Conservation (phyloP, 257 asterid species). For the Hygrophila difformis region DNA sequence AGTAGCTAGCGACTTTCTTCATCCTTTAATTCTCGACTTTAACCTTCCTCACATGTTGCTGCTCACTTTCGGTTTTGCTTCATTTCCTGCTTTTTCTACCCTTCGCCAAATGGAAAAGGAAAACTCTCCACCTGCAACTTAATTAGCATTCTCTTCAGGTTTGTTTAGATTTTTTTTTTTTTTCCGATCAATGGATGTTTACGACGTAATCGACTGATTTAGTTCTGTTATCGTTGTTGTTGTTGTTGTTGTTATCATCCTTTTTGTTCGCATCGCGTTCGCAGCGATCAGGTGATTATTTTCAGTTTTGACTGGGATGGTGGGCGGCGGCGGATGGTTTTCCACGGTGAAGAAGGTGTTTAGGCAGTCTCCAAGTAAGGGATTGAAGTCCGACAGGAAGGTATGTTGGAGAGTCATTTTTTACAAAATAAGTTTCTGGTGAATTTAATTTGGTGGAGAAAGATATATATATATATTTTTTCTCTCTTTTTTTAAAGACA, state of each 20-base stretch:
- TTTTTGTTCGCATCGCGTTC: too few species aligned
- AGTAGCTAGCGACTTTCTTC: conserved; percentile 12
- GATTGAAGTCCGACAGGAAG: conserved; percentile 45
- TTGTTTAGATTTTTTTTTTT: too few species aligned
- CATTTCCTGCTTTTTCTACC: too few species aligned
- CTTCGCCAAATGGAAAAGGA: too few species aligned
- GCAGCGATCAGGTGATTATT: conserved; percentile 1
- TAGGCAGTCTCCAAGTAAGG: conserved; percentile 48
- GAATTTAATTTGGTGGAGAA: background rate
- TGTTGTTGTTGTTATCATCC: too few species aligned
- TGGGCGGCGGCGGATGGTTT: conserved; percentile 65
- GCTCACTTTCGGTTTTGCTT: conserved; percentile 5
- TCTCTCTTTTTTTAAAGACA: too few species aligned
- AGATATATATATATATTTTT: too few species aligned
- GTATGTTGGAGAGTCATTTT: conserved; percentile 23
- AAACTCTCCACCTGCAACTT: too few species aligned
- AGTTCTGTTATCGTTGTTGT: too few species aligned
- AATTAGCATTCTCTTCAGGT: too few species aligned
- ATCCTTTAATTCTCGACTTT: conserved; percentile 19
- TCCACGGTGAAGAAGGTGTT: conserved; percentile 70
- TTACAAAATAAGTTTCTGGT: background rate
- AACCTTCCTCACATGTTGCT: conserved; percentile 5
- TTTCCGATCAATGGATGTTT: too few species aligned
- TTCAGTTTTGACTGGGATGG: conserved; percentile 40
- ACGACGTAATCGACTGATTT: too few species aligned